A percentile compares a stretch with the other conserved stretches of the same genome.
These are phyloP conservation scores for Biscogniauxia mediterranea DNA, from an alignment of 2,329 filamentous ascomycete genomes.

Conservation along the genomic window DNA sequence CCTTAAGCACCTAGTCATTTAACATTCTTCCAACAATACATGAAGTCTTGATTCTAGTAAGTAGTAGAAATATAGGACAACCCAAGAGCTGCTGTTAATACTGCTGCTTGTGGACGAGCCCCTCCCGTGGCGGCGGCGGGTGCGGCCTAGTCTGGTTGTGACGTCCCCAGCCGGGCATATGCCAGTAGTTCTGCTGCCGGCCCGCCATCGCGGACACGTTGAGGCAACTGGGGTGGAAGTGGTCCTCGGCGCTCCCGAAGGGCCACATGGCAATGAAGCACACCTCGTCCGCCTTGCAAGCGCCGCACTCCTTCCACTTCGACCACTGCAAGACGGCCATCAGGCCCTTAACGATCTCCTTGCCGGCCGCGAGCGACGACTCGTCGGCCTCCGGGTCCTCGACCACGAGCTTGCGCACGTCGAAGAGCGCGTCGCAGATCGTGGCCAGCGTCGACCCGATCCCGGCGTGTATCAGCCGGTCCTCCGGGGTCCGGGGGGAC, in stretches of 20 bases:
- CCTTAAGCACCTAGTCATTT: too few species aligned
- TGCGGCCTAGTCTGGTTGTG: neutral
- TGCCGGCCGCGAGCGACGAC: constrained; percentile 2
- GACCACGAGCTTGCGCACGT: constrained; percentile 26
- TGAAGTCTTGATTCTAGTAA: too few species aligned
- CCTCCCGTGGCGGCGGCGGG: too few species aligned
- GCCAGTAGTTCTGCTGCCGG: constrained; percentile 19
- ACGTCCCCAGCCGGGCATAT: neutral
- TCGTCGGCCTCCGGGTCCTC: constrained; percentile 14
- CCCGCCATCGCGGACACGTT: constrained; percentile 13
- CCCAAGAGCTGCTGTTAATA: too few species aligned
- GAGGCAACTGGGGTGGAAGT: constrained; percentile 31
- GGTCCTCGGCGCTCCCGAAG: constrained; percentile 31
- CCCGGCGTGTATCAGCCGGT: constrained; percentile 44
- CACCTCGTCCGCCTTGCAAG: constrained; percentile 32
- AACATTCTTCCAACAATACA: too few species aligned
- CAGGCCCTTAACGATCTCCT: constrained; percentile 20
- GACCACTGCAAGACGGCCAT: constrained; percentile 34
- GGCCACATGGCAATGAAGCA: constrained; percentile 42
- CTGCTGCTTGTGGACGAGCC: too few species aligned
- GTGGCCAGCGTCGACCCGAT: constrained; percentile 27
- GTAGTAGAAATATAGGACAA: too few species aligned
- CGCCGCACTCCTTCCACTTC: constrained; percentile 35
- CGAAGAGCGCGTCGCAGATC: constrained; percentile 29
- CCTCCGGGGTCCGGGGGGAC: constrained; percentile 38